Conservation (phyloP, 2,329 filamentous ascomycete species). For the Ophiostoma perfectum region DNA sequence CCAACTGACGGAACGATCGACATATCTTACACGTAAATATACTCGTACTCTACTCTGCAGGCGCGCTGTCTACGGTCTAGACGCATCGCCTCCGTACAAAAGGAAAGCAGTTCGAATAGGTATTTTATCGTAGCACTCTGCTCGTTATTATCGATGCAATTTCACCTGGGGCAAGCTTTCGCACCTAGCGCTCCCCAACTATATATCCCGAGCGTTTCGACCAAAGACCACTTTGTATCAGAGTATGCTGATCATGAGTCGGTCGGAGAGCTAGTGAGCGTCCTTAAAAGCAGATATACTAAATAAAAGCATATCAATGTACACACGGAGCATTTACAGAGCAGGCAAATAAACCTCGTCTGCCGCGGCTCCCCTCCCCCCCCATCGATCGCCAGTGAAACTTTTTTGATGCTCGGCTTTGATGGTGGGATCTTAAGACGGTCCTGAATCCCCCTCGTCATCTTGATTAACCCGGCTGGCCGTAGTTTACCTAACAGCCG, state of each 20-base stretch:
- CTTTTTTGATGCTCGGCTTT: background rate
- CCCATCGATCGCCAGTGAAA: background rate
- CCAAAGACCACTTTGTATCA: constrained; percentile 7
- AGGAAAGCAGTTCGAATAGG: too few species aligned
- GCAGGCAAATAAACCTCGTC: too few species aligned
- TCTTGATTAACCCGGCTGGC: background rate
- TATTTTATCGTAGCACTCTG: too few species aligned
- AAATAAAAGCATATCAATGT: background rate
- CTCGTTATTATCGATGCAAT: background rate
- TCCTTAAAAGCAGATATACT: background rate
- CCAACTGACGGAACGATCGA: too few species aligned
- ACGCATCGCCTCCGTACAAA: too few species aligned
- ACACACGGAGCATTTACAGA: too few species aligned
- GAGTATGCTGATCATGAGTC: constrained; percentile 6
- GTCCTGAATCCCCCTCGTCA: background rate
- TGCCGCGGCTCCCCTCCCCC: too few species aligned
- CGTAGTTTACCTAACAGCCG: background rate
- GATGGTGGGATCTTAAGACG: background rate
- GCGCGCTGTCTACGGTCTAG: too few species aligned
- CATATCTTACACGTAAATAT: background rate
- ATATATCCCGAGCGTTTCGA: constrained; percentile 6
- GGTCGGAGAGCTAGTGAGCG: background rate
- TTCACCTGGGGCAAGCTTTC: constrained; percentile 1
- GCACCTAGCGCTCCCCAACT: constrained; percentile 3
- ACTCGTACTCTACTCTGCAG: too few species aligned